Evolutionary conservation across 176 grass and related monocot genomes (phyloP), one percentile per base, ranked within the genome.

Genomic region (Hyparrhenia diplandra): DNA sequence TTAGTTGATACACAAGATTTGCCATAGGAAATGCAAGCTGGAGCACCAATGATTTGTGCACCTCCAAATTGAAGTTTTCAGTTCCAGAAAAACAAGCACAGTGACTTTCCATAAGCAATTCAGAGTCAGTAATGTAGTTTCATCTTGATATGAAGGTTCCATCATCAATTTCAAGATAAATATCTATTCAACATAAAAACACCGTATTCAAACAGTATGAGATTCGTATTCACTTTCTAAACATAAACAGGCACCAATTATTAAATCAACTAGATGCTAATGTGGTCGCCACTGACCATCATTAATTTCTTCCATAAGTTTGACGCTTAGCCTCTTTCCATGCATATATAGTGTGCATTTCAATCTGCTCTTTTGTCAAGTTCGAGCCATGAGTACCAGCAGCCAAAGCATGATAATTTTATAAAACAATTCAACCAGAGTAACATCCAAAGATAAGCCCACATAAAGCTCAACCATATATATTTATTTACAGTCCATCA

Each of bases 341-440:
- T 43, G 96, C 96, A 89, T 86, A 93, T 88, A 98, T 98, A 54
- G 92, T 93, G 73, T 98, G 96, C 25, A 90, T 98, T 82, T 98
- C 96, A 57, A 95, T 86, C 88, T 98, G 90, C 60, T 95, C 86
- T 72, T 98, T 92, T 71, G 90, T 92, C 72, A 95, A 77, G 83
- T 89, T 98, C 27, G 92, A 92, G 36, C 96, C 90, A 82, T 91
- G 92, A 35, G 92, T 73, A 98, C 88, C 96, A 95, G 86, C 75
- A 89, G 86, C 14, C 71, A 75, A 80, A 85, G 84, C 21, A 65
- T 75, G 69, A 85, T 72, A 64, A 69, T 69, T 36, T 27, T 68
- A 74, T 31, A 67, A 85, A 73, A 55, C 23, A 84, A 84, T 69
- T 59, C 4, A 42, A 34, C 8, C 20, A 49, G 62, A 64, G 14